phyloP scores from a whole-genome alignment of 768 basidiomycete genomes.

The Boletus insuetus region DNA sequence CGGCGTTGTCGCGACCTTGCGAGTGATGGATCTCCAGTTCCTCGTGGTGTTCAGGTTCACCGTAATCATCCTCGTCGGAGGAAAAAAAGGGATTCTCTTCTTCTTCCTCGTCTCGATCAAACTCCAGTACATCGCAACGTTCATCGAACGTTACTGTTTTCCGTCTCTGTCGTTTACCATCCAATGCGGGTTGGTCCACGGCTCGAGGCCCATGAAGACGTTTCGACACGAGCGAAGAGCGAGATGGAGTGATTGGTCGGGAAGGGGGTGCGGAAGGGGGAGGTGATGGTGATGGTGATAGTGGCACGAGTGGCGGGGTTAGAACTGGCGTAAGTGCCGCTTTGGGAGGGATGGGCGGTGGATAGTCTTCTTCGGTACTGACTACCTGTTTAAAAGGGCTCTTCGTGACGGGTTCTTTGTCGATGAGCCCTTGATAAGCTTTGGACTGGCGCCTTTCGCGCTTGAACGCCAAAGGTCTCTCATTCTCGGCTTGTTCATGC shows the following conservation, averaged over 20 bases:
- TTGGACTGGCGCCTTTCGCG: conserved; percentile 74
- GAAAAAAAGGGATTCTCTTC: conserved; percentile 48
- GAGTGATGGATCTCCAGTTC: conserved; percentile 11
- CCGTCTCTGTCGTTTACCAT: conserved; percentile 48
- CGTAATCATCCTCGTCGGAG: conserved; percentile 33
- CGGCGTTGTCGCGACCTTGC: conserved; percentile 4
- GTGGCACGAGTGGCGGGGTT: conserved; percentile 11
- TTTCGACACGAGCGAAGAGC: conserved; percentile 67
- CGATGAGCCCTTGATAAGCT: conserved; percentile 66
- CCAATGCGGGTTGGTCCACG: conserved; percentile 35
- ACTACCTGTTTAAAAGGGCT: conserved; percentile 64
- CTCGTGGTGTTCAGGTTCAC: conserved; percentile 14
- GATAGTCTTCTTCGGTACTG: conserved; percentile 27
- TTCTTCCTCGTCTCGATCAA: conserved; percentile 64
- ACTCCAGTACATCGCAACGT: conserved; percentile 79
- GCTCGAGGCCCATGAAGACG: conserved; percentile 76
- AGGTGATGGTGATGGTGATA: conserved; percentile 29
- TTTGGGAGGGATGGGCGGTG: conserved; percentile 30
- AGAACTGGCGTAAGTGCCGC: not conserved
- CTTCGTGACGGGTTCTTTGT: conserved; percentile 77
- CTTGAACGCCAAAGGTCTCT: conserved; percentile 67
- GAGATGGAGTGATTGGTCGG: conserved; percentile 36
- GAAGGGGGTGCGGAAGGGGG: conserved; percentile 44
- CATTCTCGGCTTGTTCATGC: conserved; percentile 69
- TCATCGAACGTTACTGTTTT: conserved; percentile 83